Conservation (phyloP, 2,329 filamentous ascomycete genomes). For the Pseudogymnoascus sp. region DNA sequence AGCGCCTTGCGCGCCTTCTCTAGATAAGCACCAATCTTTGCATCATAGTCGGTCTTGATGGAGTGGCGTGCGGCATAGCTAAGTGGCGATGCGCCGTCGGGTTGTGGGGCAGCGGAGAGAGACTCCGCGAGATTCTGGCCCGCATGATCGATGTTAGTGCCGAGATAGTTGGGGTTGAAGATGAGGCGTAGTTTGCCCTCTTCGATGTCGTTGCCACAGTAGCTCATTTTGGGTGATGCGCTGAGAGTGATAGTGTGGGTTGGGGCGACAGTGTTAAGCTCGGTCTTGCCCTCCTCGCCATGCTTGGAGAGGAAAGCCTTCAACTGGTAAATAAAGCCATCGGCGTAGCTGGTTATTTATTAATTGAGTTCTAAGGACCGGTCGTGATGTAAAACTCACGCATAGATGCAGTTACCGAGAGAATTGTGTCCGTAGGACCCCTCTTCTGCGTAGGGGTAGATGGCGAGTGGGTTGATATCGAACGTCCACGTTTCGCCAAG, state of each 20-base stretch:
- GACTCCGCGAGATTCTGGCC: constrained; percentile 34
- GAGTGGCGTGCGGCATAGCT: constrained; percentile 37
- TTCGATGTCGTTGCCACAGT: constrained; percentile 37
- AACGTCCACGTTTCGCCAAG: constrained; percentile 44
- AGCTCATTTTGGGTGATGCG: constrained; percentile 37
- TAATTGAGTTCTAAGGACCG: not conserved
- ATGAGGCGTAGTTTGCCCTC: constrained; percentile 42
- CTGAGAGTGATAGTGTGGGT: constrained; percentile 40
- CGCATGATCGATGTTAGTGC: constrained; percentile 36
- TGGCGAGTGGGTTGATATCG: constrained; percentile 37
- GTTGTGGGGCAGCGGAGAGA: constrained; percentile 37
- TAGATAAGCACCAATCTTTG: constrained; percentile 34
- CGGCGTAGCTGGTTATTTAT: constrained; percentile 34
- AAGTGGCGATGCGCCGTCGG: constrained; percentile 26
- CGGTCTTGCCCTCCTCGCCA: constrained; percentile 34
- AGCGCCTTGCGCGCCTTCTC: constrained; percentile 32
- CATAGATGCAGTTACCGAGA: constrained; percentile 37
- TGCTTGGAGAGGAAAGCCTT: constrained; percentile 32
- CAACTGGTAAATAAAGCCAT: constrained; percentile 34
- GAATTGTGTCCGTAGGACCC: constrained; percentile 27
- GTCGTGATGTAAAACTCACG: constrained; percentile 28
- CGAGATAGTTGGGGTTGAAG: constrained; percentile 37
- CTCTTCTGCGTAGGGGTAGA: constrained; percentile 40
- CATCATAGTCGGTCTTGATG: constrained; percentile 38
- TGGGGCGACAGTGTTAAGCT: constrained; percentile 40